A percentile compares a stretch with the other conserved stretches of the same genome.
Evolutionary conservation across 495 filamentous ascomycete genomes (phyloP).

Genomic region (Annulohypoxylon moriforme): DNA sequence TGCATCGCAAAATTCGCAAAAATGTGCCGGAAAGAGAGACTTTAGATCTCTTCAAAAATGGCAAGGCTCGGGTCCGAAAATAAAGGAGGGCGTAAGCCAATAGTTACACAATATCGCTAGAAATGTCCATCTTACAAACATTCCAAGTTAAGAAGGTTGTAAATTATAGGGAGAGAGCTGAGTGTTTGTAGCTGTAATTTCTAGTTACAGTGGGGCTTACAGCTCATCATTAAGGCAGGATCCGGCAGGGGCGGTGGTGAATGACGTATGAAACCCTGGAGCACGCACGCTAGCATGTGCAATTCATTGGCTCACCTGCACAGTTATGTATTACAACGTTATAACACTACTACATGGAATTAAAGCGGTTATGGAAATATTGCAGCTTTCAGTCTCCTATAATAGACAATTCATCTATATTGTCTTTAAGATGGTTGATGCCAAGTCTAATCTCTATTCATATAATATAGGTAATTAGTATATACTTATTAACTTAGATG

Average conservation of each 20-base stretch:
- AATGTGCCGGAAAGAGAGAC: constrained; percentile 8
- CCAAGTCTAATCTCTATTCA: constrained; percentile 1
- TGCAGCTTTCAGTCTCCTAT: not conserved
- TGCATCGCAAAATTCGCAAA: constrained; percentile 8
- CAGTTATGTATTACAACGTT: not conserved
- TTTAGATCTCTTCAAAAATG: not conserved
- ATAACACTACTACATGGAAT: not conserved
- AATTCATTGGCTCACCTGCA: constrained; percentile 20
- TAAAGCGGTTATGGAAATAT: not conserved
- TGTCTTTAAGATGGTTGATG: not conserved
- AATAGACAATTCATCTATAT: not conserved
- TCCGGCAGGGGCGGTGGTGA: not conserved
- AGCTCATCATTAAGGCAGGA: constrained; percentile 13
- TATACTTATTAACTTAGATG: not conserved
- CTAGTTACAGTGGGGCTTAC: constrained; percentile 35
- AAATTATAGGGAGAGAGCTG: constrained; percentile 6
- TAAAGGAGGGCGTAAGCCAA: not conserved
- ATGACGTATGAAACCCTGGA: constrained; percentile 34
- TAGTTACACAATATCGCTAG: constrained; percentile 6
- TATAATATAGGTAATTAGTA: not conserved
- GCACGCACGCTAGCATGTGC: constrained; percentile 8
- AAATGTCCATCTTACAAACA: constrained; percentile 11
- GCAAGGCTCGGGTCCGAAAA: not conserved
- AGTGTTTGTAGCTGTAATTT: constrained; percentile 16
- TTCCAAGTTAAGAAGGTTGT: not conserved